Evolutionary conservation across 257 asterid species (phyloP), one percentile per base, ranked within the genome.

Genomic region (Solanum paucissectum): DNA sequence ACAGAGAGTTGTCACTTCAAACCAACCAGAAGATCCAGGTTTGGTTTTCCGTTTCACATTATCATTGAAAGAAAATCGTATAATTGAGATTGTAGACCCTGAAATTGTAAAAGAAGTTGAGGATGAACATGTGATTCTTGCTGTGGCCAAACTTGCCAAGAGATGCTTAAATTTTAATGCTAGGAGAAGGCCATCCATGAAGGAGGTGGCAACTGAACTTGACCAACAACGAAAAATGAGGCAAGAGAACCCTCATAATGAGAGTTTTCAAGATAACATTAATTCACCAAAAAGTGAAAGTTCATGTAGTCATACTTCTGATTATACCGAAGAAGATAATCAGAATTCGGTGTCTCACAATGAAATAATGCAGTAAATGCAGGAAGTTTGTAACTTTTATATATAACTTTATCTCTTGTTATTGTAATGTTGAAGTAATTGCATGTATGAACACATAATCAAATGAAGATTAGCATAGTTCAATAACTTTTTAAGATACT

Each of bases 141-240:
- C 87, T 23, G 88, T 90, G 18, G 91, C 89, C 9, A 74, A 74
- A 46, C 52, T 74, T 74, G 83, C 52, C 52, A 37, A 37, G 52
- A 74, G 83, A 23, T 20, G 89, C 62, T 87, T 83, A 27, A 88
- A 89, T 44, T n/a, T 37, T 20, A 88, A 69, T 64, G 91, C 83
- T 1, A 71, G 89, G n/a, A 89, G 64, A 79, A 84, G 92, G 86
- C 94, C 92, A 68, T 21, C 58, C 81, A 92, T 92, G 91, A 89
- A 87, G 90, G 83, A 37, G 33, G 33, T 88, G 44, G 91, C 92
- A 58, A 88, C 89, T n/a, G 91, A 89, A 72, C 89, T 92, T 16
- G 92, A 92, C 1, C 86, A 40, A 25, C 36, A 88, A 55, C 87
- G 88, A 38, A 90, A 87, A 75, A 34, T 10, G 60, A 42, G 83